Base-by-base conservation (phyloP, 495 filamentous ascomycete species). In the Hypoxylon intermedium region DNA sequence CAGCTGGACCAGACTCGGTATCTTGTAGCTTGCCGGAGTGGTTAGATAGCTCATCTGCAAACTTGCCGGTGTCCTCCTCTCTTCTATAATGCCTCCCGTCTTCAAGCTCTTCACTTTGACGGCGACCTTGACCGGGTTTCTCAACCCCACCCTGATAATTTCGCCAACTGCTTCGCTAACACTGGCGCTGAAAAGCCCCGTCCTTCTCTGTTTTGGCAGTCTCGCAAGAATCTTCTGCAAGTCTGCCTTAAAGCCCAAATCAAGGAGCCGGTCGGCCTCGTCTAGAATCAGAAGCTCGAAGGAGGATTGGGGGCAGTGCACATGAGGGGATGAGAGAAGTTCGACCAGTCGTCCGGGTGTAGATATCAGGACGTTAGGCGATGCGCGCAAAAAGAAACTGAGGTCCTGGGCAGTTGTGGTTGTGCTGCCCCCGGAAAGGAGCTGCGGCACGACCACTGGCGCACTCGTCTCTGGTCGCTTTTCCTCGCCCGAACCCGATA, bases 231-330 rank as follows among this genome's bases (percentile, higher is more conserved):
- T 98, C 43, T 85, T 89, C 46, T 91, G 90, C 3, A 98, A 76
- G 60, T 94, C 89, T 6, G 93, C 86, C 67, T 92, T 92, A 77
- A 98, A 98, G 6, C 95, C 95, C n/a, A 97, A 79, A 73, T 98
- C 95, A 6, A 98, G 77, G 19, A 98, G 75, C 49, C 95, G 78
- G 69, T 98, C 94, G 36, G 94, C 94, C 74, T 98, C 94, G 67
- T 98, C 94, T 46, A 98, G 79, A 41, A 98, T 89, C 9, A 98
- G 82, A 53, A 89, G 85, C 66, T 97, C 92, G 64, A 96, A 97
- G 0, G 89, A 89, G 21, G 92, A 92, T 47, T 91, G 86, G 0
- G 93, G 87, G 58, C 89, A 91, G 68, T 95, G 89, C 3, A 98
- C 93, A 72, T 96, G 89, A 6, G 86, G 89, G n/a, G 91, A 95